These are phyloP conservation scores for Penicillium turbatum DNA, from an alignment of 495 filamentous ascomycete species.

Conservation along the genomic window DNA sequence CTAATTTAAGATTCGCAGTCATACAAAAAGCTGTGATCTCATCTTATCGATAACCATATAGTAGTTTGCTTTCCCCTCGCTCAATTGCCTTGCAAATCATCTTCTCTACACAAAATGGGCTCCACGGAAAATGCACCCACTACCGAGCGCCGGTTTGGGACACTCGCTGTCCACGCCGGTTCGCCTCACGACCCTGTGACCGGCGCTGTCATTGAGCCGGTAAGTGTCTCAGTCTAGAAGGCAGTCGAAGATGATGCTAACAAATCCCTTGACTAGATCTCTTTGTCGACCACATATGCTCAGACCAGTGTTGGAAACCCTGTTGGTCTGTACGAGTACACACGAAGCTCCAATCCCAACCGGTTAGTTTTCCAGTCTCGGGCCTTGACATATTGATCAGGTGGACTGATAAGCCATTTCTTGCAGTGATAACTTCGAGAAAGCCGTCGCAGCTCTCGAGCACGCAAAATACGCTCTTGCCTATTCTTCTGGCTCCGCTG, in stretches of 20 bases:
- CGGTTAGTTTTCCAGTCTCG: slow-evolving; percentile 40
- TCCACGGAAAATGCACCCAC: slow-evolving; percentile 29
- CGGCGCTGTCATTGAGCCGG: slow-evolving; percentile 89
- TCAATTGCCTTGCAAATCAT: slow-evolving; percentile 9
- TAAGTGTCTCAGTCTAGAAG: slow-evolving; percentile 28
- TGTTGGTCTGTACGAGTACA: slow-evolving; percentile 85
- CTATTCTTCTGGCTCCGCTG: slow-evolving; percentile 91
- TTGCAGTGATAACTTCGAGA: slow-evolving; percentile 78
- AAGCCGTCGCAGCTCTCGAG: slow-evolving; percentile 85
- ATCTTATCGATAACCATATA: slow-evolving; percentile 17
- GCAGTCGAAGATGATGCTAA: neutral
- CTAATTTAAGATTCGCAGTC: neutral
- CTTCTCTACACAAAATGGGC: slow-evolving; percentile 20
- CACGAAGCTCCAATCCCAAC: slow-evolving; percentile 88
- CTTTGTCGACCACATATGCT: slow-evolving; percentile 89
- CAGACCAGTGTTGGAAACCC: slow-evolving; percentile 82
- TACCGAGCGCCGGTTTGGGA: slow-evolving; percentile 69
- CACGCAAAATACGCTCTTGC: slow-evolving; percentile 89
- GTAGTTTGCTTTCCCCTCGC: neutral
- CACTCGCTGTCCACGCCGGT: slow-evolving; percentile 90
- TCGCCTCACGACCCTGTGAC: slow-evolving; percentile 83
- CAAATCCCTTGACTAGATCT: slow-evolving; percentile 56
- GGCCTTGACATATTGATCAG: neutral
- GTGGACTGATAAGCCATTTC: neutral
- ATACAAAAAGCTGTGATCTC: slow-evolving; percentile 22